Conservation (phyloP, 2,329 filamentous ascomycete genomes). For the Chrysoporthe austroafricana region DNA sequence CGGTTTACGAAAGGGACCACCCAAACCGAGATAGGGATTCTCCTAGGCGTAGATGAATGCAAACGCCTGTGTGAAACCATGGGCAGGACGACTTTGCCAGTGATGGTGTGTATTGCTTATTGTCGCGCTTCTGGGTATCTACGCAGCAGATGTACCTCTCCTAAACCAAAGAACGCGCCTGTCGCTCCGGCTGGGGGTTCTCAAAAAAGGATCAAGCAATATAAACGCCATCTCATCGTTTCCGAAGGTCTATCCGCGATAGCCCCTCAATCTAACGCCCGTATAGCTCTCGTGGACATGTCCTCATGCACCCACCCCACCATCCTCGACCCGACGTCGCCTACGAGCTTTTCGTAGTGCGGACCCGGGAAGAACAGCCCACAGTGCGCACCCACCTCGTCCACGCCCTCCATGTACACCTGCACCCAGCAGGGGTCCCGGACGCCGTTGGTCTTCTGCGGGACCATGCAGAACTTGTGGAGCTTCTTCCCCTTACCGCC, state of each 20-base stretch:
- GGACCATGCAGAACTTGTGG: conserved; percentile 80
- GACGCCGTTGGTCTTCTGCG: conserved; percentile 54
- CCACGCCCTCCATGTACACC: conserved; percentile 80
- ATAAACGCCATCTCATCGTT: background rate
- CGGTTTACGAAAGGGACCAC: background rate
- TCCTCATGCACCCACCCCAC: conserved; percentile 72
- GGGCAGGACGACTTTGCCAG: background rate
- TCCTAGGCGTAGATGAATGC: background rate
- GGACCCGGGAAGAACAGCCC: conserved; percentile 75
- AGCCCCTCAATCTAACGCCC: conserved; percentile 34
- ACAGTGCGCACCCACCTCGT: conserved; percentile 85
- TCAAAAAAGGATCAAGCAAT: too few relatives aligned
- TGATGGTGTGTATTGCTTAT: background rate
- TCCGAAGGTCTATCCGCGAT: background rate
- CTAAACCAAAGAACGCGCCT: background rate
- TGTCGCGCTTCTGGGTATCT: background rate
- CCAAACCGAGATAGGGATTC: background rate
- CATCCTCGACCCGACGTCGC: conserved; percentile 70
- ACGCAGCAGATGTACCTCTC: background rate
- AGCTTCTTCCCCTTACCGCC: conserved; percentile 49
- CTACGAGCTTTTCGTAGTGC: conserved; percentile 78
- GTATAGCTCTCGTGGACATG: conserved; percentile 47
- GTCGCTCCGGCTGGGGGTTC: background rate
- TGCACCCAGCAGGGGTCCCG: conserved; percentile 75
- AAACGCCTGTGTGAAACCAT: background rate